Evolutionary conservation across 176 grass and related monocot species (phyloP).

Genomic region (Miscanthus lutarioriparius): DNA sequence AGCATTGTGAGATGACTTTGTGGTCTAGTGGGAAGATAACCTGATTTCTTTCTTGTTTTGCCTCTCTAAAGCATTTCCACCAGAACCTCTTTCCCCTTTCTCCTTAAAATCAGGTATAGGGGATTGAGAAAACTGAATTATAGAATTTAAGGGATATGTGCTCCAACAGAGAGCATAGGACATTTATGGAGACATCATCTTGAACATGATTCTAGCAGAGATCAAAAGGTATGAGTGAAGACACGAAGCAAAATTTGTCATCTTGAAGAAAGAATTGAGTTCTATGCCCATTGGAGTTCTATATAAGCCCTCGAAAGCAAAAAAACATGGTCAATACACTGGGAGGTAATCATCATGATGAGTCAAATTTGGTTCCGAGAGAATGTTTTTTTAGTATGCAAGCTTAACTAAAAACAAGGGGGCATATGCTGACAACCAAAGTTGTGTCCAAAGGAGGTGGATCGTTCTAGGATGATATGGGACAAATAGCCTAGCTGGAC

Average conservation of each 20-base stretch:
- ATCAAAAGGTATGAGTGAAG: neutral
- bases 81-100: too few species aligned
- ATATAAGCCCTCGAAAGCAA: neutral
- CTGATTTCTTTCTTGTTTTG: too few species aligned
- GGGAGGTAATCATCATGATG: neutral
- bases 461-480: too few species aligned
- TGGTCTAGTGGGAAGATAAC: too few species aligned
- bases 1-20: neutral
- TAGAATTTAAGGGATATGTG: neutral
- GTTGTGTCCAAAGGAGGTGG: neutral
- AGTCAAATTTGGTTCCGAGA: neutral
- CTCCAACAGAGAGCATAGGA: neutral
- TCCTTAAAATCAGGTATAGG: neutral
- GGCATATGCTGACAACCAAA: too few species aligned
- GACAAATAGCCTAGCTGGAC: neutral
- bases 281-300: neutral
- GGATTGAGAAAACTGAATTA: neutral
- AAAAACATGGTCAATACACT: neutral
- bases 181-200: neutral
- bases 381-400: neutral
- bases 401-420: too few species aligned
- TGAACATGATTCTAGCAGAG: neutral
- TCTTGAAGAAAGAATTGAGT: neutral
- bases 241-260: neutral
- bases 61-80: too few species aligned